Conservation (phyloP, 2,329 filamentous ascomycete species). For the Pyrenophora seminiperda region DNA sequence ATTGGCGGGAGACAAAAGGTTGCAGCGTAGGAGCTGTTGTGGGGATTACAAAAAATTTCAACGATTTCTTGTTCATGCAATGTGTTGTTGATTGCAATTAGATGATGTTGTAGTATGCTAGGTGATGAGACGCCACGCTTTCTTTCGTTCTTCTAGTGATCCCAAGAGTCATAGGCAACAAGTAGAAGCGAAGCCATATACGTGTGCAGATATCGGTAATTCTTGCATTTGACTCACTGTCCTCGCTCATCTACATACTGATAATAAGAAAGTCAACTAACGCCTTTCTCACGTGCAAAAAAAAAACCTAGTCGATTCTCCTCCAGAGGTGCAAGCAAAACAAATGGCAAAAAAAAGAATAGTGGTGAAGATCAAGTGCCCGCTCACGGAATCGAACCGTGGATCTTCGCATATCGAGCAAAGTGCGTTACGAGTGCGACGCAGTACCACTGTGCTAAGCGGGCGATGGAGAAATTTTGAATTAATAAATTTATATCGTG, state of each 20-base stretch:
- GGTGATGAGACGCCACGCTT: too few relatives aligned
- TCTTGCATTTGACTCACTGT: too few relatives aligned
- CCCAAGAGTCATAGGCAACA: too few relatives aligned
- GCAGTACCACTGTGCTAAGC: slow-evolving; percentile 20
- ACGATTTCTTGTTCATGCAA: neutral
- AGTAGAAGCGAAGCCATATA: too few relatives aligned
- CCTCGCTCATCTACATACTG: too few relatives aligned
- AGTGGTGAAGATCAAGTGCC: neutral
- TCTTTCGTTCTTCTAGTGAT: neutral
- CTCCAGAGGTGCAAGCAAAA: too few relatives aligned
- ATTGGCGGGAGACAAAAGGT: slow-evolving; percentile 21
- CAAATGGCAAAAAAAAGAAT: neutral
- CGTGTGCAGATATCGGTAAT: too few relatives aligned
- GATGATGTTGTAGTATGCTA: too few relatives aligned
- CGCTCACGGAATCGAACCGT: slow-evolving; percentile 15
- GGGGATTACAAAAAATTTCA: neutral
- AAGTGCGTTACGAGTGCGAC: slow-evolving; percentile 18
- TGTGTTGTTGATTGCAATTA: slow-evolving; percentile 1
- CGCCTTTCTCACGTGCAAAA: too few relatives aligned
- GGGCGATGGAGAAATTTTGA: neutral
- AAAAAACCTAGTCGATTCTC: too few relatives aligned
- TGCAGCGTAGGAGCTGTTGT: slow-evolving; percentile 12
- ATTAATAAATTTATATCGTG: neutral
- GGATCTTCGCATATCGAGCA: slow-evolving; percentile 14
- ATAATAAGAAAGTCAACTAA: too few relatives aligned